These are phyloP conservation scores for Hypoxylon fragiforme DNA, from an alignment of 495 filamentous ascomycete genomes.

Conservation along the genomic window DNA sequence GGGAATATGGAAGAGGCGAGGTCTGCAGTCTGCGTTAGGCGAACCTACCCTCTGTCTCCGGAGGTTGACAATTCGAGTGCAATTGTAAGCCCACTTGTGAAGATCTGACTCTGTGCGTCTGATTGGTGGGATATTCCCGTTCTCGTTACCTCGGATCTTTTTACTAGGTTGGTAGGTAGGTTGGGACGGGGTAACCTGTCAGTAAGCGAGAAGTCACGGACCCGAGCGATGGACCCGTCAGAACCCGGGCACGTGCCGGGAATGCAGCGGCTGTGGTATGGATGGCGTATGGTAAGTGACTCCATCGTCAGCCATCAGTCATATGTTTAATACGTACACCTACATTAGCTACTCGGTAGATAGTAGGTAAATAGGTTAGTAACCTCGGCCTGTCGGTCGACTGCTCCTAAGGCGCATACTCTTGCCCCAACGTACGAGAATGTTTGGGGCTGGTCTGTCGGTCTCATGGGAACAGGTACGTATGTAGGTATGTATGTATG, in stretches of 20 bases:
- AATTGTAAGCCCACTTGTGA: neutral
- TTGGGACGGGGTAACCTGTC: too few relatives aligned
- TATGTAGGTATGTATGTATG: too few relatives aligned
- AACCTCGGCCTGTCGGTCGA: slow-evolving; percentile 13
- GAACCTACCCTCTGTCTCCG: neutral
- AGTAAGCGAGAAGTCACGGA: neutral
- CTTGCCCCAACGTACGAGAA: slow-evolving; percentile 5
- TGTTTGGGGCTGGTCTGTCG: neutral
- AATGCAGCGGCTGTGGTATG: neutral
- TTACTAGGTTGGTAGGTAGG: too few relatives aligned
- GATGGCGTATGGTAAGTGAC: too few relatives aligned
- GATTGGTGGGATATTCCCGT: slow-evolving; percentile 13
- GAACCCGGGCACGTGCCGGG: slow-evolving; percentile 12
- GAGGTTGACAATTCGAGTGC: neutral
- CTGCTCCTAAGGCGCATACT: slow-evolving; percentile 19
- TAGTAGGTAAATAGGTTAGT: too few relatives aligned
- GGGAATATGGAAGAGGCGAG: neutral
- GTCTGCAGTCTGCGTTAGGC: neutral
- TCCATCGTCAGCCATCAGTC: neutral
- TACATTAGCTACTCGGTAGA: too few relatives aligned
- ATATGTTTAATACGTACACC: slow-evolving; percentile 13
- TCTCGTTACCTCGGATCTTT: slow-evolving; percentile 14
- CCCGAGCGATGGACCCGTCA: neutral
- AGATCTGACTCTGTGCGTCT: neutral
- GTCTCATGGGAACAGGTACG: neutral